phyloP scores from a whole-genome alignment of 108 stramenopile genomes.

The Phaeodactylum tricornutum region DNA sequence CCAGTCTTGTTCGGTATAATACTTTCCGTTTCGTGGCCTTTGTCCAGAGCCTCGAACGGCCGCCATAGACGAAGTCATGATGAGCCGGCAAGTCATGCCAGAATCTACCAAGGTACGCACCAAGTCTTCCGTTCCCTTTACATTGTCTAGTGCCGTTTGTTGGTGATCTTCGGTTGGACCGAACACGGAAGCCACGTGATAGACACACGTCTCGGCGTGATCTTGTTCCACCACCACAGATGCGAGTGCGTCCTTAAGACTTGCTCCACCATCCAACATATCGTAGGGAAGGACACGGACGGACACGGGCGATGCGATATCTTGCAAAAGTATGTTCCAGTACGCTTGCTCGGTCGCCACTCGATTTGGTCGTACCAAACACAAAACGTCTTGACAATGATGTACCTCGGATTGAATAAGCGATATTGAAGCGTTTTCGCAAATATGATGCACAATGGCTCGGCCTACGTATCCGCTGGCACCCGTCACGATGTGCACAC shows the following conservation, averaged over 20 bases:
- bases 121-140: slow-evolving; percentile 58
- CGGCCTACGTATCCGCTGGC: slow-evolving; percentile 71
- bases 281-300: slow-evolving; percentile 53
- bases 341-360: slow-evolving; percentile 43
- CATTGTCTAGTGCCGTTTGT: slow-evolving; percentile 69
- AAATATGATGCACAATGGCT: slow-evolving; percentile 35
- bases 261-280: slow-evolving; percentile 69
- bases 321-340: slow-evolving; percentile 24
- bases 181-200: slow-evolving; percentile 76
- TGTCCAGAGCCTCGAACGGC: slow-evolving; percentile 75
- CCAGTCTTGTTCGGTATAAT: slow-evolving; percentile 74
- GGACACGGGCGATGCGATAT: not conserved
- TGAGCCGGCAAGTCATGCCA: slow-evolving; percentile 18
- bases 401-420: not conserved
- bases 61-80: slow-evolving; percentile 80
- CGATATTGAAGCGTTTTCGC: slow-evolving; percentile 8
- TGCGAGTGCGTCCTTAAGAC: slow-evolving; percentile 19
- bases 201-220: slow-evolving; percentile 33
- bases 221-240: not conserved
- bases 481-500: slow-evolving; percentile 71
- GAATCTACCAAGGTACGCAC: slow-evolving; percentile 26
- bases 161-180: slow-evolving; percentile 69
- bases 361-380: slow-evolving; percentile 48
- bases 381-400: slow-evolving; percentile 15
- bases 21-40: slow-evolving; percentile 48